Base-by-base conservation (phyloP, 1,284 basidiomycete genomes). In the Termitomyces sp. region DNA sequence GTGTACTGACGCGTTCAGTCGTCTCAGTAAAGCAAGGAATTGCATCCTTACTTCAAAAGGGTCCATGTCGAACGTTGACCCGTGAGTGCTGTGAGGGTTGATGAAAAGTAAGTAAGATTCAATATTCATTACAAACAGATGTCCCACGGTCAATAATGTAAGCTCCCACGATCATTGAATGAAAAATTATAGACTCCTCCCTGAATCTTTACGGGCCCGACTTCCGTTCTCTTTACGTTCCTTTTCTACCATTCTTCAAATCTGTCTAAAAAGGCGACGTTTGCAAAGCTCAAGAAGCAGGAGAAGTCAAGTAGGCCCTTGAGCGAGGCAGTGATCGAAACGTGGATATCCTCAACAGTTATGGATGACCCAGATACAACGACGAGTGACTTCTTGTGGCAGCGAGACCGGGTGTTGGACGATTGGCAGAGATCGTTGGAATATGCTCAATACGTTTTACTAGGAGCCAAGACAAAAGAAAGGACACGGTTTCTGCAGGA, bases 31-130 rank as follows among this genome's bases (percentile, higher is more conserved):
- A 24, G 78, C 73, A 13, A 93, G 76, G 65, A 94, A 93, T 61
- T 91, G 86, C 76, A 94, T 86, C 60, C 91, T 81, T 42, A 92
- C 88, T 81, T 94, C 91, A 66, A 94, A 95, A 0, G 91, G 88
- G 68, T 94, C 91, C 85, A 93, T 91, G n/a, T 30, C 47, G 40
- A n/a, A 3, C 21, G 21, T 24, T 24, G 21, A 24, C 9, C 3
- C 11, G 18, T 37, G 16, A 40, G 35, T 24, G n/a, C n/a, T n/a
- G n/a, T n/a, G n/a, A n/a, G n/a, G n/a, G n/a, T n/a, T n/a, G n/a
- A n/a, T n/a, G n/a, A n/a, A n/a, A n/a, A n/a, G n/a, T n/a, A n/a
- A n/a, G n/a, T n/a, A n/a, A n/a, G n/a, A n/a, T n/a, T n/a, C n/a
- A n/a, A n/a, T 13, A 18, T 10, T 30, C 6, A n/a, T 41, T 11